phyloP scores from a whole-genome alignment of 345 rosid species.

The Bruguiera gymnorhiza region DNA sequence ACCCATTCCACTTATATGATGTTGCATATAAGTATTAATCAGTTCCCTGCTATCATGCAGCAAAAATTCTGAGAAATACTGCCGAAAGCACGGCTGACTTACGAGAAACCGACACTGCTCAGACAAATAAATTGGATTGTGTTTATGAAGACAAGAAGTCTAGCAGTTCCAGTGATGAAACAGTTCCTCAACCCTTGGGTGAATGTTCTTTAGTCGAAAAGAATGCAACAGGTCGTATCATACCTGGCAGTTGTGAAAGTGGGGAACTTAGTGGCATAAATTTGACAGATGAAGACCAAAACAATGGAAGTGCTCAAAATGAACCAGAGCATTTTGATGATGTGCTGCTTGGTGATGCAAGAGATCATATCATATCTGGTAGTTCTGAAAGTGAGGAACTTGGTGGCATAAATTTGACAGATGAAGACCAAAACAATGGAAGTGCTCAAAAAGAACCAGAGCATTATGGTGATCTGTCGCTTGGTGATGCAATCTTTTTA shows the following conservation, averaged over 20 bases:
- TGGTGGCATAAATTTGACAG: slow-evolving; percentile 18
- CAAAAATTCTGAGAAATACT: slow-evolving; percentile 41
- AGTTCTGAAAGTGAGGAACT: slow-evolving; percentile 25
- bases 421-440: slow-evolving; percentile 23
- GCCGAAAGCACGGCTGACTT: slow-evolving; percentile 26
- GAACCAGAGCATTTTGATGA: slow-evolving; percentile 11
- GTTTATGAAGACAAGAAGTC: slow-evolving; percentile 35
- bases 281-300: slow-evolving; percentile 21
- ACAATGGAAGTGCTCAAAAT: slow-evolving; percentile 20
- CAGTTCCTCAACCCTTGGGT: slow-evolving; percentile 19
- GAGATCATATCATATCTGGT: slow-evolving; percentile 12
- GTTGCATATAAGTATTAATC: not conserved
- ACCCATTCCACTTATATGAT: not conserved
- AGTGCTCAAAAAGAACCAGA: slow-evolving; percentile 16
- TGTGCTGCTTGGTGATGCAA: slow-evolving; percentile 22
- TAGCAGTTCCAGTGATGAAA: slow-evolving; percentile 26
- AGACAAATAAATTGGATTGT: slow-evolving; percentile 13
- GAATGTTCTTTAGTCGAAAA: slow-evolving; percentile 28
- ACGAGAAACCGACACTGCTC: slow-evolving; percentile 29
- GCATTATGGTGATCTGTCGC: not conserved
- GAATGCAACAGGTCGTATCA: slow-evolving; percentile 14
- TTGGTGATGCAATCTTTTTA: not conserved
- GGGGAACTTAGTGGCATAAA: slow-evolving; percentile 23
- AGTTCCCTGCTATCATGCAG: slow-evolving; percentile 39
- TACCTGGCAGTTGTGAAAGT: slow-evolving; percentile 18